A percentile compares a stretch with the other conserved stretches of the same genome.
Conservation (phyloP, 257 asterid species). For the Jaltomata sinuosa region DNA sequence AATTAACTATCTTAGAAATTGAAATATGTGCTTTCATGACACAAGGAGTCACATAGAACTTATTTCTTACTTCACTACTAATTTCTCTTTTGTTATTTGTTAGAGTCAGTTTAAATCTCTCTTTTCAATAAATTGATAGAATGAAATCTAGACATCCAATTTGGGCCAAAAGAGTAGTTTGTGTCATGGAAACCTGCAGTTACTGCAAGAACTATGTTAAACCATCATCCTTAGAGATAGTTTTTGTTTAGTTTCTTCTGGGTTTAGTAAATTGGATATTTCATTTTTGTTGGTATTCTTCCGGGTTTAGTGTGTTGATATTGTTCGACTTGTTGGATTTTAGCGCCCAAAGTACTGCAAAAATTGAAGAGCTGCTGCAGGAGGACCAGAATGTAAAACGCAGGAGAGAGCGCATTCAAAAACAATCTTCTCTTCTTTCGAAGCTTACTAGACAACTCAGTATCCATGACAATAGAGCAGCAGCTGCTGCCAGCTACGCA, state of each 20-base stretch:
- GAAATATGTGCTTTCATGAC: not conserved
- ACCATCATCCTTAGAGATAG: not conserved
- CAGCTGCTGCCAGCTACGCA: conserved; percentile 57
- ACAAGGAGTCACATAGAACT: not conserved
- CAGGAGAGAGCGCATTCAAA: conserved; percentile 67
- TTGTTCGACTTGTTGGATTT: conserved; percentile 1
- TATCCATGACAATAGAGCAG: conserved; percentile 78
- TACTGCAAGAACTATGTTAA: not conserved
- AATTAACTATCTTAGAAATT: not conserved
- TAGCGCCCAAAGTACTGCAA: conserved; percentile 65
- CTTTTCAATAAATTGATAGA: not conserved
- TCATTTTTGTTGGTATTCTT: not conserved
- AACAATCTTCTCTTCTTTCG: conserved; percentile 76
- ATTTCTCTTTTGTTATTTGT: not conserved
- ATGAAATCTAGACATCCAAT: not conserved
- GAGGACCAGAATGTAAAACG: conserved; percentile 80
- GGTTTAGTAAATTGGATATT: not conserved
- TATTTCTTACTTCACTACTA: not conserved
- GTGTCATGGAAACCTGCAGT: not conserved
- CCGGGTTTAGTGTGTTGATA: not conserved
- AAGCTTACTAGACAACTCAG: conserved; percentile 73
- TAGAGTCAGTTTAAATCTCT: not conserved
- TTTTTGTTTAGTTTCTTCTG: not conserved
- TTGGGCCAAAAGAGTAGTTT: not conserved
- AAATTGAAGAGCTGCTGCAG: conserved; percentile 78